Conservation (phyloP, 2,329 filamentous ascomycete genomes). For the Pseudogymnoascus sp. region DNA sequence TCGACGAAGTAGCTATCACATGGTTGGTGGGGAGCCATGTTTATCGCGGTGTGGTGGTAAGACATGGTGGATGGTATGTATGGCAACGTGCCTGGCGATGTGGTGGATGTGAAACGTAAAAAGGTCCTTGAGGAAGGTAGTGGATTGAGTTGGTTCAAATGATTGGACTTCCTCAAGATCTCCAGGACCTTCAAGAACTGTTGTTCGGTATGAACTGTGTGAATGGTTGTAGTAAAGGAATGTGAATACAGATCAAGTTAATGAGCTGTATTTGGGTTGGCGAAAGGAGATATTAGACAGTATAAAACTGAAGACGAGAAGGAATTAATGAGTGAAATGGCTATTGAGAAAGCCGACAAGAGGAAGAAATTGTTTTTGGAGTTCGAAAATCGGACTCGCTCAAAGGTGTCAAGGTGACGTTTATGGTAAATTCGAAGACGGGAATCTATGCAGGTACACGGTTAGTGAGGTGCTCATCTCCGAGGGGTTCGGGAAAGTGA, state of each 20-base stretch:
- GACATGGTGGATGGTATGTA: constrained; percentile 11
- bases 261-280: constrained; percentile 20
- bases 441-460: constrained; percentile 1
- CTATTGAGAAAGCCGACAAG: constrained; percentile 21
- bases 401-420: neutral
- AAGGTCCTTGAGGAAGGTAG: constrained; percentile 7
- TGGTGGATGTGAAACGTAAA: constrained; percentile 11
- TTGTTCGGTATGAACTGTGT: constrained; percentile 23
- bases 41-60: constrained; percentile 18
- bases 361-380: constrained; percentile 14
- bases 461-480: constrained; percentile 4
- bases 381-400: constrained; percentile 17
- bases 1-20: constrained; percentile 64
- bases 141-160: constrained; percentile 19
- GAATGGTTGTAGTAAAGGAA: constrained; percentile 22
- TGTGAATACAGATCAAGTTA: constrained; percentile 22
- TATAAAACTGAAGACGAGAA: constrained; percentile 21
- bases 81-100: constrained; percentile 12
- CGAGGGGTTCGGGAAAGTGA: neutral
- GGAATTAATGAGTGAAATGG: constrained; percentile 28
- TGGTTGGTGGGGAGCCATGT: constrained; percentile 37
- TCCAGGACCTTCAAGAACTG: constrained; percentile 30
- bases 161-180: constrained; percentile 27
- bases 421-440: constrained; percentile 8
- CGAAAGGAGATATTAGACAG: constrained; percentile 29